These are phyloP conservation scores for Ambrosia artemisiifolia DNA, from an alignment of 129 eudicot species.

Conservation along the genomic window DNA sequence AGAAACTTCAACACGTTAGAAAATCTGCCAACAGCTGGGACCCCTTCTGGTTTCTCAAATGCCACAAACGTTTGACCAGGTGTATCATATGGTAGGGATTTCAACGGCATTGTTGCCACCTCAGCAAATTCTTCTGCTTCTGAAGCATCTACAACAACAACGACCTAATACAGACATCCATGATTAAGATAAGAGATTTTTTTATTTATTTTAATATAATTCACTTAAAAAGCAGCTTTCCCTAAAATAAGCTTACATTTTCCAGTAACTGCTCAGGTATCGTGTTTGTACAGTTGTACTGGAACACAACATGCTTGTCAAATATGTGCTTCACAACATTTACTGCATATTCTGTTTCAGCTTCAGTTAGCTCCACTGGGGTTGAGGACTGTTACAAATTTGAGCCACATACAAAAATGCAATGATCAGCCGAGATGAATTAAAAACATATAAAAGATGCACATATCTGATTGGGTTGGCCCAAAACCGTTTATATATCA, in stretches of 20 bases:
- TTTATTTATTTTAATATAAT: background rate
- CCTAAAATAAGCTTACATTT: conserved; percentile 50
- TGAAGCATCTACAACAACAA: conserved; percentile 86
- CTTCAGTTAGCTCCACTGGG: conserved; percentile 97
- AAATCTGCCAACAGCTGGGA: conserved; percentile 80
- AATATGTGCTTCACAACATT: conserved; percentile 92
- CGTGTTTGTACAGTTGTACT: conserved; percentile 96
- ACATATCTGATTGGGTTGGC: background rate
- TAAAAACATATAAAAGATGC: background rate
- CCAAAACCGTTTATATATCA: background rate
- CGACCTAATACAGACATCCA: conserved; percentile 45
- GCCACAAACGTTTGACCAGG: conserved; percentile 97
- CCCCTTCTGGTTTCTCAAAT: conserved; percentile 85
- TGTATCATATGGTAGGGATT: conserved; percentile 73
- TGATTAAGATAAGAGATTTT: background rate
- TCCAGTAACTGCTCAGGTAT: conserved; percentile 91
- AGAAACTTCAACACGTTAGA: conserved; percentile 66
- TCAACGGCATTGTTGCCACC: conserved; percentile 63
- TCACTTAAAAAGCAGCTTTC: background rate
- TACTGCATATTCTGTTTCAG: conserved; percentile 96
- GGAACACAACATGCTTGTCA: conserved; percentile 81
- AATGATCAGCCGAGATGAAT: conserved; percentile 12
- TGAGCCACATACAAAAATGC: background rate
- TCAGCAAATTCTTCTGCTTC: conserved; percentile 95
- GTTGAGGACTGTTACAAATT: conserved; percentile 70